phyloP scores from a whole-genome alignment of 345 rosid species.

The Gossypium mustelinum region DNA sequence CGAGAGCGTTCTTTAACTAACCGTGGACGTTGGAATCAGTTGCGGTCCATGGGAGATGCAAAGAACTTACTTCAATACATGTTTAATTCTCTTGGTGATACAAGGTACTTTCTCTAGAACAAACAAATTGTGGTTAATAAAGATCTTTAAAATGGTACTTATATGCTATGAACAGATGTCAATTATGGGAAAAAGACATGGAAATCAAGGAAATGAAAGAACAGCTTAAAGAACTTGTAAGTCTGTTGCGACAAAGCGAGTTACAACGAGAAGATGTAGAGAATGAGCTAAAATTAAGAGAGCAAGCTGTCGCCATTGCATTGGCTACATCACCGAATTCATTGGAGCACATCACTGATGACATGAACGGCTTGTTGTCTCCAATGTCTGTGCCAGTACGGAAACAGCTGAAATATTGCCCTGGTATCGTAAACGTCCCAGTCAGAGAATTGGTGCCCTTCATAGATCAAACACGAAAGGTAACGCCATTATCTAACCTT shows the following conservation, averaged over 20 bases:
- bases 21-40: slow-evolving; percentile 98
- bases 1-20: slow-evolving; percentile 79
- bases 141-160: background rate
- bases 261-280: background rate
- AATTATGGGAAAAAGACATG: slow-evolving; percentile 85
- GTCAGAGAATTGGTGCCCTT: slow-evolving; percentile 58
- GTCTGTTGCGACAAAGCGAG: slow-evolving; percentile 2
- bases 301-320: slow-evolving; percentile 62
- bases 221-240: slow-evolving; percentile 1
- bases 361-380: slow-evolving; percentile 51
- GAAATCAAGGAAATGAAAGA: slow-evolving; percentile 93
- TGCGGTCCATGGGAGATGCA: slow-evolving; percentile 98
- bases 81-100: slow-evolving; percentile 83
- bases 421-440: slow-evolving; percentile 75
- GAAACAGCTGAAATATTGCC: slow-evolving; percentile 87
- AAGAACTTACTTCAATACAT: slow-evolving; percentile 91
- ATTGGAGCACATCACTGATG: slow-evolving; percentile 57
- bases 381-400: slow-evolving; percentile 81
- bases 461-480: slow-evolving; percentile 67
- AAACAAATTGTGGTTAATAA: background rate
- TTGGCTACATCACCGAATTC: slow-evolving; percentile 62
- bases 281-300: slow-evolving; percentile 6
- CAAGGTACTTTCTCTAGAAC: slow-evolving; percentile 47
- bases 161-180: slow-evolving; percentile 53
- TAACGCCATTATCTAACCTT: slow-evolving; percentile 22